Conservation (phyloP, 345 rosid species). For the Iberis pinnata region DNA sequence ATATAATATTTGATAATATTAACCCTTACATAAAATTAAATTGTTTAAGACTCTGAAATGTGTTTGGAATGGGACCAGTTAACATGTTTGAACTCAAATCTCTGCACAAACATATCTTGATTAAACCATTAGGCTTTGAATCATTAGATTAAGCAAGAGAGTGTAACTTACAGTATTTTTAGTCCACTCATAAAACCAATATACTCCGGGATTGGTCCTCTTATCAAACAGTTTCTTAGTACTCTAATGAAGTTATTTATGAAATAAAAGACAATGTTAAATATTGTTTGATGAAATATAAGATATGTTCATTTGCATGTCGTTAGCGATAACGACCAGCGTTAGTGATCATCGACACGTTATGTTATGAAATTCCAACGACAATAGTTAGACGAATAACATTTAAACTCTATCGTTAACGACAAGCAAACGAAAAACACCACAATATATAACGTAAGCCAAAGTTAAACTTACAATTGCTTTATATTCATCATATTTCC, state of each 20-base stretch:
- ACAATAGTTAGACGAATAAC: no score
- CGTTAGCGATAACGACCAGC: no score
- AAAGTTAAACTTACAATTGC: conserved; percentile 44
- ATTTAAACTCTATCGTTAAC: no score
- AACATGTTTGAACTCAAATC: conserved; percentile 76
- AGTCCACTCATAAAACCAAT: conserved; percentile 34
- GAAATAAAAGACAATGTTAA: neutral
- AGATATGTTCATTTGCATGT: no score
- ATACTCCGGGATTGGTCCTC: conserved; percentile 42
- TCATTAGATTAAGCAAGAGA: neutral
- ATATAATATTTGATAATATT: neutral
- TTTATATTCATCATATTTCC: conserved; percentile 8
- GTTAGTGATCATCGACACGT: no score
- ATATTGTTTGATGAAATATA: neutral
- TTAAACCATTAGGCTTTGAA: neutral
- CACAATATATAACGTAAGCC: neutral
- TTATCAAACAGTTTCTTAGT: conserved; percentile 56
- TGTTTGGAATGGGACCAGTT: conserved; percentile 44
- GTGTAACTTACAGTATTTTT: conserved; percentile 51
- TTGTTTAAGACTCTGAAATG: conserved; percentile 6
- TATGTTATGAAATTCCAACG: no score
- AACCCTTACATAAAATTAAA: conserved; percentile 46
- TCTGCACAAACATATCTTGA: conserved; percentile 33
- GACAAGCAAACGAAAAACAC: no score
- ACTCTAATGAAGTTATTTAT: conserved; percentile 44